Evolutionary conservation across 2,329 filamentous ascomycete species (phyloP).

Genomic region (Aspergillus transmontanensis): DNA sequence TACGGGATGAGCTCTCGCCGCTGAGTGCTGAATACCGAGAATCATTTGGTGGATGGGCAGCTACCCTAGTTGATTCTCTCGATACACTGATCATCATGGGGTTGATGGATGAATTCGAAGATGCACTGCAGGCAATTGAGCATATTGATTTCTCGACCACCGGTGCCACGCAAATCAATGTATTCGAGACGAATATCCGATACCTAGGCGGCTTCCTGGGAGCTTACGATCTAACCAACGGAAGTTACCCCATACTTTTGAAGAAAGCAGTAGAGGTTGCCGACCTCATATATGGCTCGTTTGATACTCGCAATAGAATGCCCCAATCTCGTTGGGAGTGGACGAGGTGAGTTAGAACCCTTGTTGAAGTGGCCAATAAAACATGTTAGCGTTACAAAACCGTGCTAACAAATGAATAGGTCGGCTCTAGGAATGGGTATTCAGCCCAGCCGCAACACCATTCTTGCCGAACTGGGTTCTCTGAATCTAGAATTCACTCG

Average conservation of each 20-base stretch:
- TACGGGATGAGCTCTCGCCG: constrained; percentile 83
- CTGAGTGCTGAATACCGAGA: constrained; percentile 69
- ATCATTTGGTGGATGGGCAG: constrained; percentile 89
- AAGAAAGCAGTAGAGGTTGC: constrained; percentile 80
- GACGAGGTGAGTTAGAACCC: constrained; percentile 57
- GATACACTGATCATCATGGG: constrained; percentile 88
- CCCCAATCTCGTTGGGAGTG: constrained; percentile 79
- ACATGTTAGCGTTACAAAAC: neutral
- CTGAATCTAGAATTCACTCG: constrained; percentile 90
- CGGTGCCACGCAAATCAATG: constrained; percentile 68
- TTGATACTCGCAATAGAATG: constrained; percentile 94
- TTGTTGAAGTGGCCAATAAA: neutral
- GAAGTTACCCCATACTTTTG: constrained; percentile 68
- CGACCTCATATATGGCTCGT: constrained; percentile 77
- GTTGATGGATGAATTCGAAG: constrained; percentile 74
- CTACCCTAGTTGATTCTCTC: constrained; percentile 78
- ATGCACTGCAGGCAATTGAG: constrained; percentile 69
- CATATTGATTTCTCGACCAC: constrained; percentile 82
- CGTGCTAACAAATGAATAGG: constrained; percentile 19
- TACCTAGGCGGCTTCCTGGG: constrained; percentile 85
- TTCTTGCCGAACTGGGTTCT: constrained; percentile 73
- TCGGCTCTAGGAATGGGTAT: constrained; percentile 34
- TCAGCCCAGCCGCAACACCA: constrained; percentile 61
- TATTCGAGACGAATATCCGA: constrained; percentile 90
- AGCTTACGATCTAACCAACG: constrained; percentile 83